A percentile compares a stretch with the other conserved stretches of the same genome.
Conservation (phyloP, 331 rosid species). For the Quercus tomentella region DNA sequence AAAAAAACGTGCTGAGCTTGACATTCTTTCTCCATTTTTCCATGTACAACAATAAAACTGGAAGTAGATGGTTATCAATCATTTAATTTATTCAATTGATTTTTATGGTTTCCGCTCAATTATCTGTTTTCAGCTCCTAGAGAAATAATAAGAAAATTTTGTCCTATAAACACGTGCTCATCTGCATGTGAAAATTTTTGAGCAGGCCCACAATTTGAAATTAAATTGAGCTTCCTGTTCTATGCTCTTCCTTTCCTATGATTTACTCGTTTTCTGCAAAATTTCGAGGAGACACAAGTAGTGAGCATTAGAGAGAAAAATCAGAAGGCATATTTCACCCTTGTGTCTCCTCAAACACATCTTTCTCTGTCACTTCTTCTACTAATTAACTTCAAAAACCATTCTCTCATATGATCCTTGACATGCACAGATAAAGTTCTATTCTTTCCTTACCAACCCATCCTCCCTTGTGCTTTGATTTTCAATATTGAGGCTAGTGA, state of each 20-base stretch:
- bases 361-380: too few relatives aligned
- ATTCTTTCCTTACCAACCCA: too few relatives aligned
- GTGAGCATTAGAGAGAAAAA: too few relatives aligned
- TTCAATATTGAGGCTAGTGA: too few relatives aligned
- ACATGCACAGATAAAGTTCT: too few relatives aligned
- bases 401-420: too few relatives aligned
- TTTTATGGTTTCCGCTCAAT: conserved; percentile 22
- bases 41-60: conserved; percentile 29
- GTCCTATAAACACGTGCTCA: background rate
- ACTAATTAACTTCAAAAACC: too few relatives aligned
- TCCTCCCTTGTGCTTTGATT: too few relatives aligned
- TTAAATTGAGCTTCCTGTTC: background rate
- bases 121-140: conserved; percentile 22
- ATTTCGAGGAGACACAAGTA: too few relatives aligned
- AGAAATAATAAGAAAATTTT: conserved; percentile 1
- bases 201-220: background rate
- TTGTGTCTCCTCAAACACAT: too few relatives aligned
- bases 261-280: background rate
- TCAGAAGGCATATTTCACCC: too few relatives aligned
- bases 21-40: conserved; percentile 50
- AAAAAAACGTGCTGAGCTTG: conserved; percentile 63
- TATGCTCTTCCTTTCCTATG: background rate
- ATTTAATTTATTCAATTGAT: conserved; percentile 77
- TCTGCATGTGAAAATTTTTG: conserved; percentile 4
- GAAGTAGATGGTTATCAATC: conserved; percentile 29